Base-by-base conservation (phyloP, 306 rosid genomes). In the Elaeagnus macrophylla region DNA sequence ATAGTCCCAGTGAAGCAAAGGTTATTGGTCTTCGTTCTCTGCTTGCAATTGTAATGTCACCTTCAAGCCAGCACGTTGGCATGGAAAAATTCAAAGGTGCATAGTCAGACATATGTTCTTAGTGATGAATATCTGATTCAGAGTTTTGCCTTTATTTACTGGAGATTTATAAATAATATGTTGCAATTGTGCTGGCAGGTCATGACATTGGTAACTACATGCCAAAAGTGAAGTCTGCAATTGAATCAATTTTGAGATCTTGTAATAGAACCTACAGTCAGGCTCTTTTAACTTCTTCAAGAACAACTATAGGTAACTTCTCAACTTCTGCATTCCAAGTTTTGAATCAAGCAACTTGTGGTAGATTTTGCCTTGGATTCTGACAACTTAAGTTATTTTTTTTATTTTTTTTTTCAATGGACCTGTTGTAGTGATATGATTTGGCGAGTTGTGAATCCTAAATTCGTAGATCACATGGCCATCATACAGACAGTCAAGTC, bases 1-100 rank as follows among this genome's bases (percentile, higher is more conserved):
- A 93, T 61, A 82, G 89, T 78, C 79, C 81, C 47, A 83, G 99
- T 66, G 99, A 93, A 75, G 99, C 94, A 8, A 93, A 93, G 80
- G 99, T 93, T 67, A 93, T 93, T 68, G 99, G 96, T 64, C 99
- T 93, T 42, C 99, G 96, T 63, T 85, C 95, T 68, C 82, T 93
- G 81, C 96, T 82, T 72, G 95, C 89, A 60, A 93, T 88, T 67
- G 99, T 93, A 57, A 75, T 79, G 83, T 74, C 86, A 47, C 96
- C 96, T 79, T 73, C 90, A 57, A 81, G 95, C 80, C 83, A 68
- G 77, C 78, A 75, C 68, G 81, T 81, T 61, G 96, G 96, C 56
- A 70, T 84, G 86, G 95, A 87, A 62, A 82, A 79, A 57, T 82
- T 87, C 76, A 93, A 71, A 88, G 99, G 99, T 93, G 39, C 48